Percentiles rank a stretch among this genome's conserved stretches.
phyloP scores from a whole-genome alignment of 176 grass and related monocot species.

The Dendrocalamus sinicus region DNA sequence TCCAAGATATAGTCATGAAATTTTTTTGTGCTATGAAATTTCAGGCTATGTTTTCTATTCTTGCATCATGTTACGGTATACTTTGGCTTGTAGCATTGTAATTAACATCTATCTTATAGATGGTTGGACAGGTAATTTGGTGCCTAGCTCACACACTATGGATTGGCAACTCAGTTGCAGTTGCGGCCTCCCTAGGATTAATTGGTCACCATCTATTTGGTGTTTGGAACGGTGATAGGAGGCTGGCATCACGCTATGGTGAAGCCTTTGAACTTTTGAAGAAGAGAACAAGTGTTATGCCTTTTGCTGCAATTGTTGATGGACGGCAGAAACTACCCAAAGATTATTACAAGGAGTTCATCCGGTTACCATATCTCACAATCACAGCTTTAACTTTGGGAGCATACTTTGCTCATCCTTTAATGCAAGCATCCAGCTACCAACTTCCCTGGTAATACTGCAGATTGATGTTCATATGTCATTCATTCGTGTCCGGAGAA shows the following conservation, averaged over 20 bases:
- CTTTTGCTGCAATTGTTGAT: conserved; percentile 78
- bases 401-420: conserved; percentile 84
- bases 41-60: neutral
- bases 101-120: conserved; percentile 43
- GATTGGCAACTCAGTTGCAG: conserved; percentile 86
- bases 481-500: neutral
- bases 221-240: conserved; percentile 92
- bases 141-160: conserved; percentile 92
- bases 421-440: conserved; percentile 96
- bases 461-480: conserved; percentile 40
- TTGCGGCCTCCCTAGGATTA: conserved; percentile 74
- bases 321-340: conserved; percentile 83
- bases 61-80: conserved; percentile 8
- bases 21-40: neutral
- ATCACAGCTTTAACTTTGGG: conserved; percentile 81
- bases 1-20: neutral
- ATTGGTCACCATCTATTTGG: conserved; percentile 89
- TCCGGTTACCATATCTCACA: conserved; percentile 74
- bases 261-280: conserved; percentile 75
- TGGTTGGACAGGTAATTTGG: conserved; percentile 96
- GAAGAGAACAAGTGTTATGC: conserved; percentile 82
- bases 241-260: conserved; percentile 64
- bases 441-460: conserved; percentile 75
- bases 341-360: conserved; percentile 92
- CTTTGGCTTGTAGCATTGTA: neutral